Evolutionary conservation across 192 early-diverging fungal genomes (phyloP).

Genomic region (Backusella tarrabulga): DNA sequence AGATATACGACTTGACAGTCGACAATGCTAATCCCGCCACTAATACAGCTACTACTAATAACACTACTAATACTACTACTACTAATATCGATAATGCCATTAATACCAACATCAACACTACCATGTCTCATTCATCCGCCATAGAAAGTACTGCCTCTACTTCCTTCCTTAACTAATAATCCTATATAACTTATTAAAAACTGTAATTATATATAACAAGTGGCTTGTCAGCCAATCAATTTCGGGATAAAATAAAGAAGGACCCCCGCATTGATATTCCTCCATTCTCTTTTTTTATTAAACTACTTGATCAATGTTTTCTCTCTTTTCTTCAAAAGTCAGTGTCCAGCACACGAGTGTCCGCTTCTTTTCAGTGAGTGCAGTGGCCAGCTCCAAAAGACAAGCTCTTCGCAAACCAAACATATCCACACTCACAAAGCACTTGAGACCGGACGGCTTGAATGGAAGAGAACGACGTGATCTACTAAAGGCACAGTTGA

Average conservation of each 20-base stretch:
- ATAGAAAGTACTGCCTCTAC: background rate
- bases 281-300: background rate
- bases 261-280: background rate
- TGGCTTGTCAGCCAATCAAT: background rate
- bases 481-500: constrained; percentile 17
- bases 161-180: background rate
- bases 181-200: background rate
- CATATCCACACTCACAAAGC: constrained; percentile 35
- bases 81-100: background rate
- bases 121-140: background rate
- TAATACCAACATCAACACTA: background rate
- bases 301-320: background rate
- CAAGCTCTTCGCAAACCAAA: constrained; percentile 29
- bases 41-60: background rate
- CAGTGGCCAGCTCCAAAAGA: constrained; percentile 15
- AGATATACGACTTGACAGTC: background rate
- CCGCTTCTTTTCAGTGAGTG: constrained; percentile 15
- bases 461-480: constrained; percentile 36
- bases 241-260: background rate
- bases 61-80: background rate
- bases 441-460: constrained; percentile 35
- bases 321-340: background rate
- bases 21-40: background rate
- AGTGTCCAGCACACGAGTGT: background rate
- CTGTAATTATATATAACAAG: background rate